Percentiles rank a stretch among this genome's conserved stretches.
These are phyloP conservation scores for Fusarium agapanthi DNA, from an alignment of 2,329 filamentous ascomycete species.

Conservation along the genomic window DNA sequence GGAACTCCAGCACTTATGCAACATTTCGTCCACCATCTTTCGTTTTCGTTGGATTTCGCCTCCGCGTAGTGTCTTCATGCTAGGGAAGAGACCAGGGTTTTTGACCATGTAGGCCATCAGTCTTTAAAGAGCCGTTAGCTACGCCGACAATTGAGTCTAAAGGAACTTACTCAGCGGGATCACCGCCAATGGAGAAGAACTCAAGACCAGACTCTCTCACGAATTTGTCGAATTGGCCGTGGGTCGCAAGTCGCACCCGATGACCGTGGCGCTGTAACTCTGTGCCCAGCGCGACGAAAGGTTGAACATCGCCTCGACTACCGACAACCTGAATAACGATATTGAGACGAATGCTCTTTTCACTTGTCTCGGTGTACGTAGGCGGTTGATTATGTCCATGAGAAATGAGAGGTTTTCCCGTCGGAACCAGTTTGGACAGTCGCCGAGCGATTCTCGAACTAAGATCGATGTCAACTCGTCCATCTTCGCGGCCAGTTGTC, in stretches of 20 bases:
- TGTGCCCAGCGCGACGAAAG: conserved; percentile 7
- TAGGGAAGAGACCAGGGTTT: conserved; percentile 44
- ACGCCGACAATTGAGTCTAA: accelerated
- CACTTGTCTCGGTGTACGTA: background rate
- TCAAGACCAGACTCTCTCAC: background rate
- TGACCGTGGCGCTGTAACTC: conserved; percentile 24
- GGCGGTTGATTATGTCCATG: background rate
- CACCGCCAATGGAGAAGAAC: conserved; percentile 9
- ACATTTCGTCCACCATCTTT: conserved; percentile 42
- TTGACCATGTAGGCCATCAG: conserved; percentile 43
- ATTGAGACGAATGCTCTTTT: background rate
- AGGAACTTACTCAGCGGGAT: conserved; percentile 3
- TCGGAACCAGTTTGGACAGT: background rate
- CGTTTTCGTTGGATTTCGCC: conserved; percentile 43
- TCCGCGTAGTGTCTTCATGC: conserved; percentile 36
- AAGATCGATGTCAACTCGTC: conserved; percentile 14
- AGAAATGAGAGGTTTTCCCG: background rate
- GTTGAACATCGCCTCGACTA: conserved; percentile 23
- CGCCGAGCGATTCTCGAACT: conserved; percentile 6
- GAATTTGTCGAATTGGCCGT: conserved; percentile 9
- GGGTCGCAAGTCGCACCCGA: conserved; percentile 24
- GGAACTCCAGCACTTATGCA: conserved; percentile 44
- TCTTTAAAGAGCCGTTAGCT: background rate
- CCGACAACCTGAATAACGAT: conserved; percentile 31
- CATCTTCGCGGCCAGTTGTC: background rate